Evolutionary conservation across 108 stramenopile species (phyloP), one percentile per base, ranked within the genome.

Genomic region (Nannochloropsis salina): DNA sequence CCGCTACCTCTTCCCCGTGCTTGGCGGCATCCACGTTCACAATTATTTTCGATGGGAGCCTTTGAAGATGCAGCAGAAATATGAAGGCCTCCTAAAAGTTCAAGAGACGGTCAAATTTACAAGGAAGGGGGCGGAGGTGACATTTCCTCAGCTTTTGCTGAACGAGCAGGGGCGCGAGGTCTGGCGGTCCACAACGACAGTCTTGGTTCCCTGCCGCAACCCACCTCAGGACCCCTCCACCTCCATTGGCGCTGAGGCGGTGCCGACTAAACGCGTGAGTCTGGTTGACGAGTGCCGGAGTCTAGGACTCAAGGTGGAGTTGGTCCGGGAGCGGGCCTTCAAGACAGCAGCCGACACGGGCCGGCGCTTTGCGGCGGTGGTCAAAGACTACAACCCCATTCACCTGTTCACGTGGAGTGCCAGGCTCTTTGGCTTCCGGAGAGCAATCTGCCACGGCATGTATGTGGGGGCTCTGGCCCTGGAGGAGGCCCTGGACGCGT

Each of bases 371-470:
- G 82, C 82, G 4, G 82, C 15, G 9, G 82, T 82, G 44, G 42
- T 45, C 20, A 15, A 45, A 20, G 82, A 82, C 21, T 82, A 82
- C 44, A 82, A 82, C 21, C 82, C 82, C 6, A 82, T 82, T 45
- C 82, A 82, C 9, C 21, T 82, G 82, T 82, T 45, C 8, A 44
- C 82, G 18, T 15, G 5, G 82, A 44, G 20, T n/a, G 82, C 82
- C 21, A 15, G 8, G 42, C 21, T 82, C 2, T 82, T 82, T 45
- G 82, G 82, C 5, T 82, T 82, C 21, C 15, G 21, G 82, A 45
- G 82, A 20, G 82, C 82, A 20, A 82, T 82, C 21, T 43, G 42
- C 8, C 82, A 82, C 21, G 82, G 82, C 5, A 82, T 82, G 82
- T 82, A 74, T n/a, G 61, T 74, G 3, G 61, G 61, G 61, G 15